These are phyloP conservation scores for Eucalyptus victrix DNA, from an alignment of 345 rosid species.

Conservation along the genomic window DNA sequence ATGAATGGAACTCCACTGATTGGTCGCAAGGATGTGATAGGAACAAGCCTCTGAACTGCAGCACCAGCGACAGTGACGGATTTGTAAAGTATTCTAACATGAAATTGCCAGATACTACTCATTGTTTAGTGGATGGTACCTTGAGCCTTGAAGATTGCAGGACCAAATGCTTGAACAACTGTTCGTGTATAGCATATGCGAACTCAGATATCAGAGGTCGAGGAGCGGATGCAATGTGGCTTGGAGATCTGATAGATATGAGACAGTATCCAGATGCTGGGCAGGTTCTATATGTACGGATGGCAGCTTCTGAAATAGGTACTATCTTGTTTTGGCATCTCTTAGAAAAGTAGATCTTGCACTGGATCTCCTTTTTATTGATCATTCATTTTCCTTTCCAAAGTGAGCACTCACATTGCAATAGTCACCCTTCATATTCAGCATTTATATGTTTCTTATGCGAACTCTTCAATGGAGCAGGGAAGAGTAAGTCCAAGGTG, in stretches of 20 bases:
- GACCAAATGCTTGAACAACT: slow-evolving; percentile 7
- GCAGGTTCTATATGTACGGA: slow-evolving; percentile 18
- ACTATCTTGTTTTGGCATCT: neutral
- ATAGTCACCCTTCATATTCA: neutral
- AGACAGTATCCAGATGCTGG: slow-evolving; percentile 14
- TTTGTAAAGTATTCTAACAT: slow-evolving; percentile 6
- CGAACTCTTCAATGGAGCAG: neutral
- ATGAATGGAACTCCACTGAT: slow-evolving; percentile 13
- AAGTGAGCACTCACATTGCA: neutral
- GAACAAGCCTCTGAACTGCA: slow-evolving; percentile 10
- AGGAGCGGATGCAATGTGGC: slow-evolving; percentile 26
- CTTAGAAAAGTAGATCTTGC: neutral
- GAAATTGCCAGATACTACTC: slow-evolving; percentile 23
- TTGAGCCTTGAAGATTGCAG: slow-evolving; percentile 3
- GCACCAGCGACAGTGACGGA: slow-evolving; percentile 6
- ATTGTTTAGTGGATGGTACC: neutral
- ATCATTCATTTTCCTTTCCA: neutral
- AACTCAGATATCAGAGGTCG: slow-evolving; percentile 1
- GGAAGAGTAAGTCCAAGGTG: neutral
- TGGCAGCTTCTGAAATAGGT: slow-evolving; percentile 31
- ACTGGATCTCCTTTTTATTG: neutral
- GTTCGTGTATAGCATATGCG: slow-evolving; percentile 19
- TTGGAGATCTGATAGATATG: slow-evolving; percentile 11
- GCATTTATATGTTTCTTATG: neutral
- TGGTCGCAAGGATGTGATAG: slow-evolving; percentile 27